A percentile compares a stretch with the other conserved stretches of the same genome.
These are phyloP conservation scores for Spergularia bocconei DNA, from an alignment of 148 eudicot genomes.

Conservation along the genomic window DNA sequence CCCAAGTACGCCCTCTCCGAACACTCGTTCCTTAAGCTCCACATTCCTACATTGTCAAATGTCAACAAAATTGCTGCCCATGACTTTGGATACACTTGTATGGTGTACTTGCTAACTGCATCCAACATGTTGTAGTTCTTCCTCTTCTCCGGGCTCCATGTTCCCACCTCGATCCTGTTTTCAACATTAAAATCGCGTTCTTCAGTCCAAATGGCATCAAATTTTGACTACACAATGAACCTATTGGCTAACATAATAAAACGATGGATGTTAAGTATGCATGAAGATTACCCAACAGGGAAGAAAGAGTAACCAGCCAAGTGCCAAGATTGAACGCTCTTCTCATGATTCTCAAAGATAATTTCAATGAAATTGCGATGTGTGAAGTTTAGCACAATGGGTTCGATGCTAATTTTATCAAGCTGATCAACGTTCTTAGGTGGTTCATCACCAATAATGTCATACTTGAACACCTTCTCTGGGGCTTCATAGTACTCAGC, in stretches of 20 bases:
- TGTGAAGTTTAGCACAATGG: slow-evolving; percentile 45
- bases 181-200: not conserved
- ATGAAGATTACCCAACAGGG: slow-evolving; percentile 42
- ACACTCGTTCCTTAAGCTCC: slow-evolving; percentile 45
- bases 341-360: slow-evolving; percentile 55
- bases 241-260: too few relatives aligned
- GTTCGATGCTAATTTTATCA: slow-evolving; percentile 31
- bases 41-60: slow-evolving; percentile 59
- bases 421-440: slow-evolving; percentile 26
- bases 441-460: slow-evolving; percentile 35
- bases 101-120: slow-evolving; percentile 48
- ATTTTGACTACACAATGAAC: not conserved
- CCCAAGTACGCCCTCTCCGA: slow-evolving; percentile 50
- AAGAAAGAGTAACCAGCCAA: slow-evolving; percentile 55
- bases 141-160: slow-evolving; percentile 50
- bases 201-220: not conserved
- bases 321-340: slow-evolving; percentile 46
- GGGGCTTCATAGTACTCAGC: slow-evolving; percentile 43
- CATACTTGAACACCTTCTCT: slow-evolving; percentile 44
- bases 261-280: not conserved
- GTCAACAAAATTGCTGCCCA: slow-evolving; percentile 60
- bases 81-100: slow-evolving; percentile 54
- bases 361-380: slow-evolving; percentile 49
- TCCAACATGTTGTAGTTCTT: slow-evolving; percentile 54
- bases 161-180: slow-evolving; percentile 43